Percentiles rank a stretch among this genome's conserved stretches.
Conservation (phyloP, 495 filamentous ascomycete species). For the Neurospora cerealis region DNA sequence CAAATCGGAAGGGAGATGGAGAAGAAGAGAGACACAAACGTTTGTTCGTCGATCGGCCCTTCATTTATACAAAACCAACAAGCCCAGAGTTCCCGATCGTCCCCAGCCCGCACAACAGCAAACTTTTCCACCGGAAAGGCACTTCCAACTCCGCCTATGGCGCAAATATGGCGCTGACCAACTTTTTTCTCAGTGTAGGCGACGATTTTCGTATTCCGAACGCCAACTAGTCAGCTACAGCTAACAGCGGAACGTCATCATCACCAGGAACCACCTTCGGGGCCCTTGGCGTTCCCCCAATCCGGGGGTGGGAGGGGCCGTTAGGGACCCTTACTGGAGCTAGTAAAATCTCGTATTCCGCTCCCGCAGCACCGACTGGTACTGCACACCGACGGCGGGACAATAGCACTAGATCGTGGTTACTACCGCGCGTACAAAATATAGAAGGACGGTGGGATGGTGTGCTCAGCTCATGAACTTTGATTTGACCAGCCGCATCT, state of each 20-base stretch:
- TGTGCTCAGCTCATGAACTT: not conserved
- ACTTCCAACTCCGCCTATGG: not conserved
- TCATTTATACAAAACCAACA: not conserved
- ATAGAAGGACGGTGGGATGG: not conserved
- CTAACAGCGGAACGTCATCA: not conserved
- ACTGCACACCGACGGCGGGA: not conserved
- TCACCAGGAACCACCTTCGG: not conserved
- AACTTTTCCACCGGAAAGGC: not conserved
- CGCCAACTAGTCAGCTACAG: not conserved
- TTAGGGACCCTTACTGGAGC: not conserved
- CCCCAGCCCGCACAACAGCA: not conserved
- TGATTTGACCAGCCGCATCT: not conserved
- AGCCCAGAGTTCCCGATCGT: not conserved
- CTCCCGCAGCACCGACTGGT: not conserved
- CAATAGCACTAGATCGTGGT: not conserved
- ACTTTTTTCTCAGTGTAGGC: not conserved
- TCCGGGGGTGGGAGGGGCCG: not conserved
- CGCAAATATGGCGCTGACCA: not conserved
- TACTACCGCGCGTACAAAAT: not conserved
- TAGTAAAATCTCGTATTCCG: not conserved
- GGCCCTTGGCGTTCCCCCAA: not conserved
- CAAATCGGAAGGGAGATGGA: not conserved
- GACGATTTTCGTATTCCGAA: not conserved
- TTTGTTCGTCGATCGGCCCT: not conserved
- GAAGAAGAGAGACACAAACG: not conserved